Evolutionary conservation across 495 filamentous ascomycete species (phyloP), one percentile per base, ranked within the genome.

Genomic region (Parachaetomium inaequale): DNA sequence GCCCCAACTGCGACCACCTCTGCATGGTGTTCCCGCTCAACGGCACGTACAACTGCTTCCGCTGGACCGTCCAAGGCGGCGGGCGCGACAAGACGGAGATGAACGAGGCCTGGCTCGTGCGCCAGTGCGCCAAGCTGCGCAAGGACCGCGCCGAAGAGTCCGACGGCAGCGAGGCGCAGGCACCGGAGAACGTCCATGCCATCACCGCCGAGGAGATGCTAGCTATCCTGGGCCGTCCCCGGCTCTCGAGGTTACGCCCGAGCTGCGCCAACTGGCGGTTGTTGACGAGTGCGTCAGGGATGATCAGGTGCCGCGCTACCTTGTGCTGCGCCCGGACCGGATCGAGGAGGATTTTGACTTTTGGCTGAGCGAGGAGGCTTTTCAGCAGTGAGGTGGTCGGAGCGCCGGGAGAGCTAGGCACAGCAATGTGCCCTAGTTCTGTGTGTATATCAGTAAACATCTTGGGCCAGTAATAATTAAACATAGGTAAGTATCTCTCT

Each of bases 181-280:
- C 29, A 8, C 46, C 47, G 2, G 14, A 5, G 21, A 42, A 7
- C 25, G 49, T 55, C 2, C 59, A 61, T 8, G 59, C 25, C 17
- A 55, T 61, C 12, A 43, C 17, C n/a, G 38, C n/a, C 17, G 4
- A 28, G 38, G 59, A 61, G 59, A 61, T 61, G 49, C 7, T 61
- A 10, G 8, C n/a, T 2, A 55, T 61, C 4, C 14, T 61, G 49
- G 59, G 50, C 19, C 38, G 51, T 0, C 50, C 40, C 3, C 1
- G 34, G 1, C 4, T 61, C 5, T 61, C n/a, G 4, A 17, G n/a
- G 28, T 47, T 1, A 10, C 5, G 1, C 34, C 8, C 7, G 46
- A 59, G 58, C 15, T 59, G 31, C 8, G 29, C 11, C 2, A 4
- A 0, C 14, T 3, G 21, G 38, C 51, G 2, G 2, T 5, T 21